Base-by-base conservation (phyloP, 1,284 basidiomycete genomes). In the Macrocystidia cucumis region DNA sequence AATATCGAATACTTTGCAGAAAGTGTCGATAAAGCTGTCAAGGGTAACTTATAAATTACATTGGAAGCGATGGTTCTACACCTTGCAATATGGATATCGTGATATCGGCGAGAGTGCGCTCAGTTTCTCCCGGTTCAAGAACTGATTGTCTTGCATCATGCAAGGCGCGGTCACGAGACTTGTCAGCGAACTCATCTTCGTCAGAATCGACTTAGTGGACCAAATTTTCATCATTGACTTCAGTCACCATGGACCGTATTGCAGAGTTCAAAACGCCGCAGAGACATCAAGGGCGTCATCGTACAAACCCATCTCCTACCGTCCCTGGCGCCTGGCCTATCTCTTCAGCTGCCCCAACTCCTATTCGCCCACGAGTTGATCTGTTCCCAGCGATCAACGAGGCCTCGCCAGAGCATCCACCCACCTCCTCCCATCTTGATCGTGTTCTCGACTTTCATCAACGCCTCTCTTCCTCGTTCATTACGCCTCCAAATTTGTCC, bases 1-100 rank as follows among this genome's bases (percentile, higher is more conserved):
- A 98, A 98, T 70, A 80, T 97, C 50, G 81, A 85, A 50, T 89
- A 93, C 71, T 93, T 93, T 62, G 87, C 89, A 20, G 74, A 89
- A 62, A 78, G 78, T 51, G 84, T 93, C 37, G 74, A 84, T 57
- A 79, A 79, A 52, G 87, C 81, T 42, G 87, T 92, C 50, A 86
- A 78, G 68, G 85, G 85, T 47, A 70, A 69, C 41, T 69, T 91
- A 47, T 91, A 74, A 60, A n/a, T n/a, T n/a, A n/a, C n/a, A n/a
- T n/a, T n/a, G n/a, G n/a, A n/a, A n/a, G n/a, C n/a, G n/a, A n/a
- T n/a, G n/a, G n/a, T n/a, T n/a, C n/a, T n/a, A n/a, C n/a, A n/a
- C n/a, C n/a, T n/a, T n/a, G n/a, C n/a, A n/a, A 19, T 34, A 21
- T 19, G 30, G 19, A 21, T 22, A 29, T 33, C 23, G n/a, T n/a